phyloP scores from a whole-genome alignment of 768 basidiomycete genomes.

The Fibroporia radiculosa region DNA sequence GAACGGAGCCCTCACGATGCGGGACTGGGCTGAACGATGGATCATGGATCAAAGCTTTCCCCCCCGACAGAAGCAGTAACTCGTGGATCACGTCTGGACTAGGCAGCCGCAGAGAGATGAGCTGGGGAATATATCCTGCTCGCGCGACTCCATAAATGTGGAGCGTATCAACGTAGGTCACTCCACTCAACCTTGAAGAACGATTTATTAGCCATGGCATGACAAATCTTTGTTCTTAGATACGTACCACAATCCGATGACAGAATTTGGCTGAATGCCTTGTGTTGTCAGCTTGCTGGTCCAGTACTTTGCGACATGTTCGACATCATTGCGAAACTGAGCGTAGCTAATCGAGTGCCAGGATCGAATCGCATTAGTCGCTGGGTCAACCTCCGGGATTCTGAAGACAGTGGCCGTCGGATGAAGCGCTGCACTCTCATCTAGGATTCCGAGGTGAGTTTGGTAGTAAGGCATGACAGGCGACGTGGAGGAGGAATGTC shows the following conservation, averaged over 20 bases:
- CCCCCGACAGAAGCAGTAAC: conserved; percentile 52
- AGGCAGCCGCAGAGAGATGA: conserved; percentile 73
- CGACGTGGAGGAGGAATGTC: too few relatives aligned
- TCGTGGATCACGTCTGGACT: conserved; percentile 66
- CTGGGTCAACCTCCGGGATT: conserved; percentile 41
- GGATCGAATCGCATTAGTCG: conserved; percentile 33
- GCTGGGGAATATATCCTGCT: conserved; percentile 71
- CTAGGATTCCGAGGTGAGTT: conserved; percentile 55
- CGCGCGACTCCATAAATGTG: conserved; percentile 70
- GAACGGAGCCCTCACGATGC: conserved; percentile 38
- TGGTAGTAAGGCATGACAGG: conserved; percentile 16
- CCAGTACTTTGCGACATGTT: conserved; percentile 60
- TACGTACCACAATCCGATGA: conserved; percentile 66
- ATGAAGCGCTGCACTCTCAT: conserved; percentile 43
- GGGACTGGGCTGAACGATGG: conserved; percentile 24
- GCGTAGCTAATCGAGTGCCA: conserved; percentile 61
- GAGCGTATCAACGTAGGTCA: conserved; percentile 62
- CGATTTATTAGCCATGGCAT: background rate
- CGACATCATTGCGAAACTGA: conserved; percentile 60
- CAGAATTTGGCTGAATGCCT: conserved; percentile 44
- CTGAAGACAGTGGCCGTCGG: conserved; percentile 51
- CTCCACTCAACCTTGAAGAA: conserved; percentile 56
- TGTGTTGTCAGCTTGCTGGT: conserved; percentile 36
- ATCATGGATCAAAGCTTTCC: conserved; percentile 59
- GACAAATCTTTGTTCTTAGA: conserved; percentile 1